Base-by-base conservation (phyloP, 2,329 filamentous ascomycete genomes). In the Microsporum ferrugineum region DNA sequence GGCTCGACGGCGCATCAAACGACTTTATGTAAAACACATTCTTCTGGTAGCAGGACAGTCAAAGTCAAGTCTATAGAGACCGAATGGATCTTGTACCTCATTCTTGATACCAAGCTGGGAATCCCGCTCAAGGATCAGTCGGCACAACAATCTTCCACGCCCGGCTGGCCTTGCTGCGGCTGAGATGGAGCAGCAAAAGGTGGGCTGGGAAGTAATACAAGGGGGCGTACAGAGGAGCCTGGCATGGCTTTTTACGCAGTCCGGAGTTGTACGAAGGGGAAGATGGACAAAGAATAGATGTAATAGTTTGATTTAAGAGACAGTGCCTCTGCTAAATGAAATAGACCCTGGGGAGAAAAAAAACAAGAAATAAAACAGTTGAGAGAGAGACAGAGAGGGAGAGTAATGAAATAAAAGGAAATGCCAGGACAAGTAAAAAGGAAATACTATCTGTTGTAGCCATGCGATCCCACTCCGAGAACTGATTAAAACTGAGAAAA, bases 401-500 rank as follows among this genome's bases (percentile, higher is more conserved):
- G 8, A 27, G n/a, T 2, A n/a, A 14, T 17, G 17, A 12, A 29
- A 49, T 17, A 34, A 17, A 55, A 55, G 51, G 31, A 55, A 55
- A 55, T 29, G 31, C 51, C 51, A 6, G 33, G 29, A 55, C 29
- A 34, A 53, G 12, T 10, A 53, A 8, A 17, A 55, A 55, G 12
- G 8, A 55, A 55, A 55, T 34, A 36, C 12, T 17, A 36, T n/a
- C 31, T 34, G 31, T 43, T 55, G 51, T 55, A 55, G 51, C 17
- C n/a, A 55, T 55, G 51, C 51, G 51, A 55, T 55, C n/a, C 51
- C 12, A 36, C 51, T 31, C 51, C 51, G 10, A 55, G 39, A 36
- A 33, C 27, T 23, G 17, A 23, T 1, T 23, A 1, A 53, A 34
- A 33, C 12, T 33, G 12, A 55, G 31, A 55, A 34, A 8, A 55